These are phyloP conservation scores for Populus deltoides DNA, from an alignment of 345 rosid genomes.

Conservation along the genomic window DNA sequence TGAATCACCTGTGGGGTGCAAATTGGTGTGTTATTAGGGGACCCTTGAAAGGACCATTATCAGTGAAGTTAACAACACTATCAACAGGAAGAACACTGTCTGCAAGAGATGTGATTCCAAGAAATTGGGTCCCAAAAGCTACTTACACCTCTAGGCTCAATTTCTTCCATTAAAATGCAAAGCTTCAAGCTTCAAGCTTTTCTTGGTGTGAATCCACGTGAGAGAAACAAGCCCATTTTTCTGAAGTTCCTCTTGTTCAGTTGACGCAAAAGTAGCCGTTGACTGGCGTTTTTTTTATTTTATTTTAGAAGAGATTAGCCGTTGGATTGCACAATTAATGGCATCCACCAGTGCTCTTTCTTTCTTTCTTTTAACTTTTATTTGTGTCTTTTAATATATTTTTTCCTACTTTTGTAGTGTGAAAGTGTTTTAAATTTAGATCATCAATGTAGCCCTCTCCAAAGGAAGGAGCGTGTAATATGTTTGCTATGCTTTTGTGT, in stretches of 20 bases:
- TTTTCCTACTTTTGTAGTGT: background rate
- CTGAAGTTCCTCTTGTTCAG: background rate
- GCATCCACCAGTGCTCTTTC: slow-evolving; percentile 15
- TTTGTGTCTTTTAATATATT: background rate
- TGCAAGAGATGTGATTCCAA: slow-evolving; percentile 77
- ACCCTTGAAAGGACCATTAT: slow-evolving; percentile 86
- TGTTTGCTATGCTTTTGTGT: background rate
- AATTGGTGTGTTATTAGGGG: slow-evolving; percentile 71
- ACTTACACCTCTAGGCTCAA: slow-evolving; percentile 92
- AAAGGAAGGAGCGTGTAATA: slow-evolving; percentile 24
- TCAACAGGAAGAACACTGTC: slow-evolving; percentile 66
- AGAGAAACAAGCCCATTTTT: background rate
- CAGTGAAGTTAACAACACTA: slow-evolving; percentile 76
- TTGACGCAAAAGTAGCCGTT: background rate
- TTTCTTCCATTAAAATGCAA: slow-evolving; percentile 29
- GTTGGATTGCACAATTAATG: slow-evolving; percentile 13
- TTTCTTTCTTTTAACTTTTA: background rate
- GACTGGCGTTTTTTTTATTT: no score
- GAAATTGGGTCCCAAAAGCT: slow-evolving; percentile 82
- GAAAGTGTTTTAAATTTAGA: background rate
- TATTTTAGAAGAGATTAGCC: background rate
- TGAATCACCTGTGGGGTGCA: slow-evolving; percentile 98
- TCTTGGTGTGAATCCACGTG: background rate
- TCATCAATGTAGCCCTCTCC: slow-evolving; percentile 27
- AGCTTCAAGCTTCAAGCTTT: background rate